A percentile compares a stretch with the other conserved stretches of the same genome.
Evolutionary conservation across 306 rosid genomes (phyloP).

Genomic region (Datisca glomerata): DNA sequence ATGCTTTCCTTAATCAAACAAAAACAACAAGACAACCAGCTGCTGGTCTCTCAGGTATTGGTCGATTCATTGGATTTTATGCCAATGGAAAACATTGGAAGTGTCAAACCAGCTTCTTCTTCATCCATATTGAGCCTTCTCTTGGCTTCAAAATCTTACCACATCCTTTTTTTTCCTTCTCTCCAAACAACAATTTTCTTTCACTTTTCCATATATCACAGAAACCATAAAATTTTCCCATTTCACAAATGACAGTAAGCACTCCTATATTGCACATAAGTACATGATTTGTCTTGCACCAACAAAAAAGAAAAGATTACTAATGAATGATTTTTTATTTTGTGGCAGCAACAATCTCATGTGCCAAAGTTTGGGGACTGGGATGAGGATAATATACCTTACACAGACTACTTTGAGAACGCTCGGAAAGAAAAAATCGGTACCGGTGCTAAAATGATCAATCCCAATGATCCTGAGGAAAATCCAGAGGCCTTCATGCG

Average conservation of each 20-base stretch:
- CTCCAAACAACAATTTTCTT: background rate
- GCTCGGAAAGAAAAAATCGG: slow-evolving; percentile 24
- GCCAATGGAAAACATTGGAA: too few species aligned
- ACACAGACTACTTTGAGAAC: slow-evolving; percentile 16
- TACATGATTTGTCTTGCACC: too few species aligned
- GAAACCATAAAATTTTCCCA: background rate
- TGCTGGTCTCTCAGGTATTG: too few species aligned
- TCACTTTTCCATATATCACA: background rate
- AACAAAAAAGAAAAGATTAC: too few species aligned
- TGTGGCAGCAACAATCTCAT: slow-evolving; percentile 14
- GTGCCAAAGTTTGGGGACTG: slow-evolving; percentile 21
- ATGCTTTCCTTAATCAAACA: too few species aligned
- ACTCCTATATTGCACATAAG: background rate
- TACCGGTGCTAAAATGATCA: slow-evolving; percentile 13
- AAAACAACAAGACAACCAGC: too few species aligned
- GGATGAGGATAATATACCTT: background rate
- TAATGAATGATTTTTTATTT: too few species aligned
- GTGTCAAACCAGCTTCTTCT: too few species aligned
- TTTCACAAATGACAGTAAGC: slow-evolving; percentile 21
- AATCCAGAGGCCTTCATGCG: slow-evolving; percentile 27
- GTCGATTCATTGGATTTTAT: too few species aligned
- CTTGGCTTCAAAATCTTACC: too few species aligned
- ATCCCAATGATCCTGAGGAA: slow-evolving; percentile 38
- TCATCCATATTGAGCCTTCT: too few species aligned
- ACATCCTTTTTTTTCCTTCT: background rate